phyloP scores from a whole-genome alignment of 805 yeast species.

The Saccharomycopsis lassenensis region DNA sequence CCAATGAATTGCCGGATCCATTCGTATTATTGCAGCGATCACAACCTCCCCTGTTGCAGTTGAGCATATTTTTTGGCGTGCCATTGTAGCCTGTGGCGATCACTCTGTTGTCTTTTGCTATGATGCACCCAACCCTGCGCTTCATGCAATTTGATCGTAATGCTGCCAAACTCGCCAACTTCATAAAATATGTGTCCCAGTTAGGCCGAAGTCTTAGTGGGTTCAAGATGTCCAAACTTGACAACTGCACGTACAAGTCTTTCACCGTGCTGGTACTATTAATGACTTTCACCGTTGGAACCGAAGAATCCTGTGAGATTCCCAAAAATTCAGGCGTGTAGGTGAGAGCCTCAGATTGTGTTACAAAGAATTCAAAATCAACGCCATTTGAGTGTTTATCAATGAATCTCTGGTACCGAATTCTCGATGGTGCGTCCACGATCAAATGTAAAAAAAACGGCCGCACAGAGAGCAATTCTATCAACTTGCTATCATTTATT shows the following conservation, averaged over 20 bases:
- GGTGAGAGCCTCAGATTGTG: slow-evolving; percentile 26
- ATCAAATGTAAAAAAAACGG: slow-evolving; percentile 80
- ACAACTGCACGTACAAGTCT: slow-evolving; percentile 29
- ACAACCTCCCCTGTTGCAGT: slow-evolving; percentile 97
- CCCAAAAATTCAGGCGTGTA: too few relatives aligned
- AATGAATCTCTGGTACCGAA: slow-evolving; percentile 27
- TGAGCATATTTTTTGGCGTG: slow-evolving; percentile 77
- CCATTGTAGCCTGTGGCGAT: slow-evolving; percentile 97
- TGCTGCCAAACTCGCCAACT: slow-evolving; percentile 86
- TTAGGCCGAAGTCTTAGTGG: slow-evolving; percentile 66
- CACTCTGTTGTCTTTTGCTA: slow-evolving; percentile 76
- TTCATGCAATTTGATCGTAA: slow-evolving; percentile 93
- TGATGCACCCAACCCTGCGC: slow-evolving; percentile 91
- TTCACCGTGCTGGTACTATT: slow-evolving; percentile 33
- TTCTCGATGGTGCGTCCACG: slow-evolving; percentile 57
- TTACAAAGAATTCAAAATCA: slow-evolving; percentile 28
- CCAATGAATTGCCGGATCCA: slow-evolving; percentile 49
- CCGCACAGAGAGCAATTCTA: slow-evolving; percentile 44
- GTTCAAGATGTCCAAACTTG: slow-evolving; percentile 36
- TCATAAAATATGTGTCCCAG: slow-evolving; percentile 97
- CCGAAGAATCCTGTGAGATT: too few relatives aligned
- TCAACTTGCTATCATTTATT: slow-evolving; percentile 31
- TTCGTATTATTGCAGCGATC: slow-evolving; percentile 70
- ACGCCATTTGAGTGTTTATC: slow-evolving; percentile 13
- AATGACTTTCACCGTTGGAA: slow-evolving; percentile 47